Percentiles rank a stretch among this genome's conserved stretches.
phyloP scores from a whole-genome alignment of 495 filamentous ascomycete species.

The Apiosordaria backusii region DNA sequence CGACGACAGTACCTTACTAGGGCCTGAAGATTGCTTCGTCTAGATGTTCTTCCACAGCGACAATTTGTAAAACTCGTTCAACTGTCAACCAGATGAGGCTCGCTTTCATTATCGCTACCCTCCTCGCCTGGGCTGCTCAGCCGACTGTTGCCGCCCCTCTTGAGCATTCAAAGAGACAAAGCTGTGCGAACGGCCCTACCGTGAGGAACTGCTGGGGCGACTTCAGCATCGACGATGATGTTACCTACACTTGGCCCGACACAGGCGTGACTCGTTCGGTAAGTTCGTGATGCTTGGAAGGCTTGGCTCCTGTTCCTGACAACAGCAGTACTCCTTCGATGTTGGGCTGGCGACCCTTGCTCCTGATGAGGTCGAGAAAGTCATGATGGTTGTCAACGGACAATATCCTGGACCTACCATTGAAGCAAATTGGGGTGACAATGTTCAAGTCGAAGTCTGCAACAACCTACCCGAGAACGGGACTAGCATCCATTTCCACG shows the following conservation, averaged over 20 bases:
- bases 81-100: background rate
- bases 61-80: background rate
- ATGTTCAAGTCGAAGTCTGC: slow-evolving; percentile 50
- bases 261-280: slow-evolving; percentile 20
- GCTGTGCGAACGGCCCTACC: slow-evolving; percentile 15
- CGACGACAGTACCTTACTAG: too few relatives aligned
- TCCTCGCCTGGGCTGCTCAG: background rate
- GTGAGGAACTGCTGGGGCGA: slow-evolving; percentile 23
- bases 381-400: slow-evolving; percentile 43
- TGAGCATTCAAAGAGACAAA: slow-evolving; percentile 5
- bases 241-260: slow-evolving; percentile 11
- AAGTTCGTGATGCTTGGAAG: slow-evolving; percentile 39
- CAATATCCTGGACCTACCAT: slow-evolving; percentile 28
- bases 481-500: slow-evolving; percentile 54
- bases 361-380: slow-evolving; percentile 44
- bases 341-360: slow-evolving; percentile 34
- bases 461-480: slow-evolving; percentile 48
- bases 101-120: background rate
- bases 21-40: background rate
- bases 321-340: slow-evolving; percentile 44
- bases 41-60: background rate
- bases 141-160: background rate
- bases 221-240: slow-evolving; percentile 17
- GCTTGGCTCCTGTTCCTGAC: slow-evolving; percentile 29
- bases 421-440: slow-evolving; percentile 55